Evolutionary conservation across 148 eudicot species (phyloP).

Genomic region (Rhododendron ferrugineum): DNA sequence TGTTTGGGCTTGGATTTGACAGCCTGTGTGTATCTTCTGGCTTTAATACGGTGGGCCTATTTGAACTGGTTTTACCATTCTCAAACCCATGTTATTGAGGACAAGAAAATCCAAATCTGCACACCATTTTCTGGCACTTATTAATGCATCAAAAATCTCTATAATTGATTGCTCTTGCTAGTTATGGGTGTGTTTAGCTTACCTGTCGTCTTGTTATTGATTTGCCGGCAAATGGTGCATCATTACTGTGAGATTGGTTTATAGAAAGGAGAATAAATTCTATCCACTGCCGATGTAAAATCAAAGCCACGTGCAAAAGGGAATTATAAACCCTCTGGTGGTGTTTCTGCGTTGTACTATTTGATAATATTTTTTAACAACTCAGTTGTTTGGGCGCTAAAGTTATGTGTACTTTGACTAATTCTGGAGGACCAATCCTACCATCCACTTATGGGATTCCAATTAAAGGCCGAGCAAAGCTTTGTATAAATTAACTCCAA

Average conservation of each 20-base stretch:
- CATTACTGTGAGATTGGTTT: not conserved
- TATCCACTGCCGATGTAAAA: no score
- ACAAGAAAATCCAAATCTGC: not conserved
- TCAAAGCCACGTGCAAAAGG: not conserved
- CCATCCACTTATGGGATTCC: no score
- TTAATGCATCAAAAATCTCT: not conserved
- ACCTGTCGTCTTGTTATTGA: not conserved
- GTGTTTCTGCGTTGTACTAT: not conserved
- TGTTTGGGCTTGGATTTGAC: not conserved
- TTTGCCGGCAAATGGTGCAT: not conserved
- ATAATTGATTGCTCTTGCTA: not conserved
- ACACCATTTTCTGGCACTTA: not conserved
- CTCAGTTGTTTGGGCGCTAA: no score
- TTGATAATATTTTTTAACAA: not conserved
- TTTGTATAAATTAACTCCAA: no score
- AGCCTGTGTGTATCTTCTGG: not conserved
- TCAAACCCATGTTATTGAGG: not conserved
- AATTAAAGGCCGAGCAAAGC: no score
- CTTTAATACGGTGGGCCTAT: not conserved
- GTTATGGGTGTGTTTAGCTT: not conserved
- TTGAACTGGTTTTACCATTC: not conserved
- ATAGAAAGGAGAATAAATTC: not conserved
- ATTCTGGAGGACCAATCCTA: no score
- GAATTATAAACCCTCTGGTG: not conserved
- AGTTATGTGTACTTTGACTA: not conserved